Base-by-base conservation (phyloP, 495 filamentous ascomycete genomes). In the Chaetomium cochliodes region DNA sequence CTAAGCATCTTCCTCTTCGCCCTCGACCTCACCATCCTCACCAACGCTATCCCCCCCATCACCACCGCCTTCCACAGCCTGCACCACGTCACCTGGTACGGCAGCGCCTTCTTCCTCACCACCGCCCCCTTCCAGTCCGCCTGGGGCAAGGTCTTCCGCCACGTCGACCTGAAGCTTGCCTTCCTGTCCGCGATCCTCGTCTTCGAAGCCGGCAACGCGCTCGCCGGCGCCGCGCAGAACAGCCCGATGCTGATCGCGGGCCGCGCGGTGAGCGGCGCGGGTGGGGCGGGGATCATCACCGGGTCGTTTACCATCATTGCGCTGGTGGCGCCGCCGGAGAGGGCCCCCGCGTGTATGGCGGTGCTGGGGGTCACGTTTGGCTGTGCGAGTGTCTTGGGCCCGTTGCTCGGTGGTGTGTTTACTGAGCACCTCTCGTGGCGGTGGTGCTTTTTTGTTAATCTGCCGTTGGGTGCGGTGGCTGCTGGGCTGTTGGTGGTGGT, bases 231-330 rank as follows among this genome's bases (percentile, higher is more conserved):
- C 39, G 73, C 79, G 16, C 72, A 58, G 1, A 71, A 42, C 50
- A 69, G 69, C 16, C 60, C 60, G 0, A 91, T 90, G 84, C 82
- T 96, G 55, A 82, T 96, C 46, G 83, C 82, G 0, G 91, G 90
- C 22, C 78, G 92, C 68, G 86, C 87, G 0, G 78, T 96, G 46
- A 90, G 93, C 71, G 92, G 92, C 63, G 76, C 86, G 25, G 92
- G 91, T 13, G 86, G 86, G 39, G 91, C 91, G 60, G 92, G 92
- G 2, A 82, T 93, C 58, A 84, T 89, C 11, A 74, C 92, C 61
- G 85, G 88, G 26, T 59, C 93, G 67, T 91, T 94, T 42, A 69
- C 74, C 47, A 88, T 71, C 44, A 85, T 84, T 3, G 92, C 96
- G 79, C 67, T 92, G 44, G 88, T 90, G 73, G 86, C 86, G 58